Conservation (phyloP, 208 protist species). For the Crithidia mellificae region DNA sequence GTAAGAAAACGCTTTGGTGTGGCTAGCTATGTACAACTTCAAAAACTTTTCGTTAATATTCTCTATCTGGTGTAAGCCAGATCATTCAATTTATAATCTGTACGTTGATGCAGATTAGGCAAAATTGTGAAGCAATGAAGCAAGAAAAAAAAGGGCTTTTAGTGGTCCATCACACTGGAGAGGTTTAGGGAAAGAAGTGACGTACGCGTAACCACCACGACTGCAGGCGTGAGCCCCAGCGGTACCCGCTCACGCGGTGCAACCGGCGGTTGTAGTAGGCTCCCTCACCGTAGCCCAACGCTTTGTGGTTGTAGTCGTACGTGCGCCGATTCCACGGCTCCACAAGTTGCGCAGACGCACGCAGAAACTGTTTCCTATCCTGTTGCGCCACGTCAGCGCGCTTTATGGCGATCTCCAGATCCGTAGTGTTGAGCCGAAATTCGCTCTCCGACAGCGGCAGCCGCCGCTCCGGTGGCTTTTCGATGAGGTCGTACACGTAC, state of each 20-base stretch:
- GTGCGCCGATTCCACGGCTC: constrained; percentile 65
- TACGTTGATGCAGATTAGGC: no score
- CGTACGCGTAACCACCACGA: constrained; percentile 24
- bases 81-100: no score
- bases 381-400: neutral
- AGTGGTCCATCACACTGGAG: neutral
- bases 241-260: constrained; percentile 58
- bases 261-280: constrained; percentile 65
- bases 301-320: constrained; percentile 16
- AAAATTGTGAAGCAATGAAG: no score
- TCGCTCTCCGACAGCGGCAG: constrained; percentile 17
- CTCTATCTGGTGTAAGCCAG: no score
- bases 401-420: neutral
- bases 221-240: constrained; percentile 35
- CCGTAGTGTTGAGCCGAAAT: constrained; percentile 11
- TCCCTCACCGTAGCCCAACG: constrained; percentile 57
- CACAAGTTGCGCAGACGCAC: constrained; percentile 42
- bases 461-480: constrained; percentile 5
- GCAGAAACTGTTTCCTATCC: neutral
- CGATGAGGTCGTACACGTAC: constrained; percentile 26
- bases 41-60: no score
- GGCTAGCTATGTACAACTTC: no score
- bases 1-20: no score
- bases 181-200: constrained; percentile 11
- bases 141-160: neutral